Evolutionary conservation across 495 filamentous ascomycete genomes (phyloP).

Genomic region (Umbilicaria muhlenbergii): DNA sequence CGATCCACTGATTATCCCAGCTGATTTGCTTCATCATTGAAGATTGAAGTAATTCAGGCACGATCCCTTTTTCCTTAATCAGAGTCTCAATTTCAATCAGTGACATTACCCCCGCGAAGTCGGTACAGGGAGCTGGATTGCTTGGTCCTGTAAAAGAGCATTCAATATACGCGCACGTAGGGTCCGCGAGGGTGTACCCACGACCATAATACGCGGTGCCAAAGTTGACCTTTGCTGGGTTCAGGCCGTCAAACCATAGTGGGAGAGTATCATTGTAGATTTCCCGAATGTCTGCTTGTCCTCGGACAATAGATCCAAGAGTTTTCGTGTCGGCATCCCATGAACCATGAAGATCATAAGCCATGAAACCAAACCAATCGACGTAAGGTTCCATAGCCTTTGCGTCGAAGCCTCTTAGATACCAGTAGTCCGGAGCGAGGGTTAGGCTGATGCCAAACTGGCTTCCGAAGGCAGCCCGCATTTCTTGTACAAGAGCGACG

Average conservation of each 20-base stretch:
- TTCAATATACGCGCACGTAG: conserved; percentile 18
- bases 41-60: not conserved
- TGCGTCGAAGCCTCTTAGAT: conserved; percentile 28
- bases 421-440: conserved; percentile 22
- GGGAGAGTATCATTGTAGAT: conserved; percentile 20
- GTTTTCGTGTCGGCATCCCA: conserved; percentile 18
- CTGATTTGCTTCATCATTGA: conserved; percentile 8
- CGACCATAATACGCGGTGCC: conserved; percentile 30
- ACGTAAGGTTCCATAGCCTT: conserved; percentile 24
- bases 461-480: conserved; percentile 20
- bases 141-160: conserved; percentile 14
- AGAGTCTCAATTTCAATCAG: conserved; percentile 21
- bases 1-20: conserved; percentile 20
- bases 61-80: conserved; percentile 5
- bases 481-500: conserved; percentile 24
- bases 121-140: conserved; percentile 23
- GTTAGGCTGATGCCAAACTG: conserved; percentile 25
- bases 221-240: conserved; percentile 20
- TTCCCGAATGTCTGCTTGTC: conserved; percentile 26
- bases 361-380: conserved; percentile 36
- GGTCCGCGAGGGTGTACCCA: conserved; percentile 20
- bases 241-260: conserved; percentile 24
- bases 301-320: conserved; percentile 11
- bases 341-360: conserved; percentile 28
- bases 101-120: conserved; percentile 19